These are phyloP conservation scores for Bipolaris sorokiniana DNA, from an alignment of 2,329 filamentous ascomycete species.

Conservation along the genomic window DNA sequence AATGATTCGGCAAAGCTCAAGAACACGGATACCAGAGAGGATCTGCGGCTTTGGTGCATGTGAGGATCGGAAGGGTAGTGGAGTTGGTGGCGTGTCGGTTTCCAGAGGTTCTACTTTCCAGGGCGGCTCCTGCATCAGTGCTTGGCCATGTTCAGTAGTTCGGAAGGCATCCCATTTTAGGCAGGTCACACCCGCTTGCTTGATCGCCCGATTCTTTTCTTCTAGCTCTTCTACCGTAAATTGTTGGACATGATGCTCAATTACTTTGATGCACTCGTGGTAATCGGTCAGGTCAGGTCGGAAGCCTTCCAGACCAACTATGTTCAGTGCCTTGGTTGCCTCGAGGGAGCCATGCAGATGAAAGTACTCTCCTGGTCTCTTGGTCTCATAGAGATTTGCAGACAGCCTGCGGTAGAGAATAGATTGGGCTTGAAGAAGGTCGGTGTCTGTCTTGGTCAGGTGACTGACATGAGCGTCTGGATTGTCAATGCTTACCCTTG, in stretches of 20 bases:
- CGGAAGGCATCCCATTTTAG: slow-evolving; percentile 52
- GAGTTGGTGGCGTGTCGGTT: slow-evolving; percentile 55
- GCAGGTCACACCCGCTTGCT: slow-evolving; percentile 52
- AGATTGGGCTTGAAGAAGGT: slow-evolving; percentile 73
- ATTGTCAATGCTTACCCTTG: slow-evolving; percentile 42
- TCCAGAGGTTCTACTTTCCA: slow-evolving; percentile 61
- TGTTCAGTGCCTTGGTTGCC: slow-evolving; percentile 70
- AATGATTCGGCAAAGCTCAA: slow-evolving; percentile 77
- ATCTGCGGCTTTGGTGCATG: slow-evolving; percentile 43
- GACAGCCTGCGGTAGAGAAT: slow-evolving; percentile 74
- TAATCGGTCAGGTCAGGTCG: slow-evolving; percentile 63
- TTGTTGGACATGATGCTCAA: slow-evolving; percentile 52
- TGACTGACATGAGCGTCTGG: background rate
- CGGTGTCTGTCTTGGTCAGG: slow-evolving; percentile 65
- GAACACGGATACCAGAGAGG: slow-evolving; percentile 69
- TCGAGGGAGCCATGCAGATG: slow-evolving; percentile 79
- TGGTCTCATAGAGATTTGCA: slow-evolving; percentile 74
- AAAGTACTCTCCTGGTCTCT: slow-evolving; percentile 70
- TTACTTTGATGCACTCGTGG: slow-evolving; percentile 49
- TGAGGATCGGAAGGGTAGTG: slow-evolving; percentile 54
- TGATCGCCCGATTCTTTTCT: slow-evolving; percentile 50
- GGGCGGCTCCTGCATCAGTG: slow-evolving; percentile 51
- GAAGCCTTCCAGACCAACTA: slow-evolving; percentile 70
- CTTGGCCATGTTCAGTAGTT: slow-evolving; percentile 50
- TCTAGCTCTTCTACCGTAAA: slow-evolving; percentile 51